A percentile compares a stretch with the other conserved stretches of the same genome.
Conservation (phyloP, 2,329 filamentous ascomycete species). For the Penicillium griseofulvum region DNA sequence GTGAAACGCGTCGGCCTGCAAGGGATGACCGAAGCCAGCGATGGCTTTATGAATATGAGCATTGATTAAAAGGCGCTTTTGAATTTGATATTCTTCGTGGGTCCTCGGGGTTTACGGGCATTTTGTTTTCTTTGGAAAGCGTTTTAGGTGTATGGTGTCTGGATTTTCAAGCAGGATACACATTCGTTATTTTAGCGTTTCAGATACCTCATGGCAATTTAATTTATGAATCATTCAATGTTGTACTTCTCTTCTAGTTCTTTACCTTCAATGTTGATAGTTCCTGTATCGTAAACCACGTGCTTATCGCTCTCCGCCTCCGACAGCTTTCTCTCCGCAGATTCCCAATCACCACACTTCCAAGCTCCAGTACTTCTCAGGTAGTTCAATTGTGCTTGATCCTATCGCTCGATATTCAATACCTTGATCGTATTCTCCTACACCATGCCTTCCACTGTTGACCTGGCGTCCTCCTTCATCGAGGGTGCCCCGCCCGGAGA, state of each 20-base stretch:
- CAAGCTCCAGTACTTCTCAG: background rate
- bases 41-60: slow-evolving; percentile 94
- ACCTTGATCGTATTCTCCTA: background rate
- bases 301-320: slow-evolving; percentile 22
- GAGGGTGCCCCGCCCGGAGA: slow-evolving; percentile 94
- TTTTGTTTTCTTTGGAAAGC: background rate
- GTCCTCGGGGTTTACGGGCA: background rate
- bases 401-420: background rate
- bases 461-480: slow-evolving; percentile 78
- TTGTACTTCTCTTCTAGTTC: too few species aligned
- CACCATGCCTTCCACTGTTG: slow-evolving; percentile 49
- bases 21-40: slow-evolving; percentile 93
- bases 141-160: background rate
- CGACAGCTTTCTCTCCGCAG: slow-evolving; percentile 19
- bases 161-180: slow-evolving; percentile 7
- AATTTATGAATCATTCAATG: background rate
- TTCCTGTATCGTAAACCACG: slow-evolving; percentile 11
- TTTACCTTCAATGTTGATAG: background rate
- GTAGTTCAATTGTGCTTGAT: background rate
- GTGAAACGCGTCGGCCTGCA: slow-evolving; percentile 72
- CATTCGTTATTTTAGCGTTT: slow-evolving; percentile 9
- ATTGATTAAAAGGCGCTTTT: slow-evolving; percentile 62
- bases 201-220: slow-evolving; percentile 9
- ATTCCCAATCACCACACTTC: background rate
- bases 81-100: background rate